A percentile compares a stretch with the other conserved stretches of the same genome.
These are phyloP conservation scores for Xylariales sp. DNA, from an alignment of 2,329 filamentous ascomycete genomes.

Conservation along the genomic window DNA sequence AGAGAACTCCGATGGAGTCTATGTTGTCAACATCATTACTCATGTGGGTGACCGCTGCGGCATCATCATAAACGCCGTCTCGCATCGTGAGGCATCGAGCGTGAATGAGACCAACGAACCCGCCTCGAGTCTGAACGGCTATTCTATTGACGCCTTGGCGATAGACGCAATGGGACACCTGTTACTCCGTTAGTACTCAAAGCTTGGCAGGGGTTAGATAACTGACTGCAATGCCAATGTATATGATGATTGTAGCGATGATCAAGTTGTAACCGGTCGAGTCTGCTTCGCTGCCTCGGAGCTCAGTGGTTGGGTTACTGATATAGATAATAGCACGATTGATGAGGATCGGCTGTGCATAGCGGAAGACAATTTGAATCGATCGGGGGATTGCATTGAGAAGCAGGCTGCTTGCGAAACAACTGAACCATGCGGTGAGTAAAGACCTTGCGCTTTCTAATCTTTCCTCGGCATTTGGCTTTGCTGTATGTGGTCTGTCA, in stretches of 20 bases:
- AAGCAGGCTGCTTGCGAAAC: not conserved
- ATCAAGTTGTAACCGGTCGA: constrained; percentile 26
- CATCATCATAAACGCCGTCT: constrained; percentile 5
- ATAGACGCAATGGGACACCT: constrained; percentile 2
- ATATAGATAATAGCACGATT: constrained; percentile 30
- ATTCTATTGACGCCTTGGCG: not conserved
- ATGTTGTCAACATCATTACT: constrained; percentile 3
- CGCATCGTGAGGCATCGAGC: constrained; percentile 5
- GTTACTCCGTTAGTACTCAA: not conserved
- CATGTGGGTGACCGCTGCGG: constrained; percentile 8
- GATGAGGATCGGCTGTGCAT: constrained; percentile 36
- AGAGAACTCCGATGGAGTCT: not conserved
- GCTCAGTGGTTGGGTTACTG: constrained; percentile 5
- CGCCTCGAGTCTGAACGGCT: constrained; percentile 2
- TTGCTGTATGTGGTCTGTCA: not conserved
- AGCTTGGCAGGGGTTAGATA: not conserved
- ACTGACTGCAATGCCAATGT: constrained; percentile 33
- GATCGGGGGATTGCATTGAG: constrained; percentile 21
- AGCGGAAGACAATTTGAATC: constrained; percentile 33
- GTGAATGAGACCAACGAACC: constrained; percentile 6
- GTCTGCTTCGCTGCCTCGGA: constrained; percentile 1
- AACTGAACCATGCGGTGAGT: not conserved
- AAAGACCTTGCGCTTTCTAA: not conserved
- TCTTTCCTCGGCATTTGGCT: not conserved
- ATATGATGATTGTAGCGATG: constrained; percentile 27